phyloP scores from a whole-genome alignment of 2,329 filamentous ascomycete genomes.

The Paecilomyces dactylethromorphus region DNA sequence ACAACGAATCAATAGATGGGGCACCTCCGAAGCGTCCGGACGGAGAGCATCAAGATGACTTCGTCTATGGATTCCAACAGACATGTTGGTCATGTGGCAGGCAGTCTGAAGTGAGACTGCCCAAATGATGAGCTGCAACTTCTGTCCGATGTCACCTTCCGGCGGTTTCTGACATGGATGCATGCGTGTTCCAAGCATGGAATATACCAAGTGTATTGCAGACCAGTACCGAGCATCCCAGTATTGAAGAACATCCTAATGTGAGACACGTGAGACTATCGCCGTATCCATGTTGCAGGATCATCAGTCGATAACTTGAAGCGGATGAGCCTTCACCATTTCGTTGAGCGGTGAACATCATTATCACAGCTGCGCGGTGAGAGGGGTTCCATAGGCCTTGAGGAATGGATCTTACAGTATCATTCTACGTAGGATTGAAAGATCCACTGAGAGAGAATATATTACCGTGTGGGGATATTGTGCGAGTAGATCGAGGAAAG shows the following conservation, averaged over 20 bases:
- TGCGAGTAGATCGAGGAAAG: neutral
- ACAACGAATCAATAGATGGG: neutral
- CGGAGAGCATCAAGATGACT: conserved; percentile 24
- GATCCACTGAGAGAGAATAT: neutral
- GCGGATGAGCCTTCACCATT: neutral
- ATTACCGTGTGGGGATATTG: neutral
- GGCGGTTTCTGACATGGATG: neutral
- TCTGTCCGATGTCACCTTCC: neutral
- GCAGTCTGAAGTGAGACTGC: conserved; percentile 2
- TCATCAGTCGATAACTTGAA: neutral
- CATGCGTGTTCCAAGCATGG: conserved; percentile 2
- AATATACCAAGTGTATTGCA: neutral
- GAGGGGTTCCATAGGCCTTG: neutral
- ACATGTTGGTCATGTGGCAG: neutral
- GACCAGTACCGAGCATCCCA: neutral
- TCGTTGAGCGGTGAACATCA: neutral
- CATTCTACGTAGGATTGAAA: neutral
- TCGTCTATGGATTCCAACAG: conserved; percentile 1
- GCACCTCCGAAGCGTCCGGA: conserved; percentile 26
- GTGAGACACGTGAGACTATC: neutral
- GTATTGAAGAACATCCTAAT: neutral
- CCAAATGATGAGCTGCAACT: neutral
- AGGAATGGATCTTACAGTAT: neutral
- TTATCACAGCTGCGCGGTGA: neutral
- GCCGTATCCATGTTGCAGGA: neutral